Conservation (phyloP, 768 basidiomycete genomes). For the Pholiota microspora region DNA sequence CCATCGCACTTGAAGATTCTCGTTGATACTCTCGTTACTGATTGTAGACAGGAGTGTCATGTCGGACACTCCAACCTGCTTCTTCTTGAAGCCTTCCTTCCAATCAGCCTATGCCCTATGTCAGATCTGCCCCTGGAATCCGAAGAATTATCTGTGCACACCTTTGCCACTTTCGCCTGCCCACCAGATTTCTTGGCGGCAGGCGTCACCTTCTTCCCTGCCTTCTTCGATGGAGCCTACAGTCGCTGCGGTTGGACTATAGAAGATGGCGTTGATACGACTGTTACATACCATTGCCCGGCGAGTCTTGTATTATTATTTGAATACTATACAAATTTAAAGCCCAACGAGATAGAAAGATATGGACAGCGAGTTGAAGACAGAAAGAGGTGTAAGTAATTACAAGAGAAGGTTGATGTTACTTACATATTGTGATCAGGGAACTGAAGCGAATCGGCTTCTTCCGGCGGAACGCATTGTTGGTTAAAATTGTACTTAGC, state of each 20-base stretch:
- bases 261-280: background rate
- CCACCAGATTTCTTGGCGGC: constrained; percentile 62
- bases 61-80: constrained; percentile 95
- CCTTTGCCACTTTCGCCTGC: constrained; percentile 74
- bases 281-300: constrained; percentile 17
- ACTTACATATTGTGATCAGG: constrained; percentile 5
- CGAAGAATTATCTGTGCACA: constrained; percentile 24
- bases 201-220: constrained; percentile 75
- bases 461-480: constrained; percentile 8
- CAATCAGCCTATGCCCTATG: constrained; percentile 80
- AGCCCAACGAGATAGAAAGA: too few species aligned
- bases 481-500: too few species aligned
- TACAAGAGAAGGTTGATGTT: background rate
- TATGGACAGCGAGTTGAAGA: background rate
- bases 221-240: constrained; percentile 88
- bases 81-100: constrained; percentile 99
- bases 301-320: constrained; percentile 3
- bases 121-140: constrained; percentile 7
- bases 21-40: constrained; percentile 96
- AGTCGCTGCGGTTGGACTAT: constrained; percentile 7
- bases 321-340: background rate
- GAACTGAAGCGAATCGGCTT: constrained; percentile 11
- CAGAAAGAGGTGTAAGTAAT: background rate
- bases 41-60: constrained; percentile 98
- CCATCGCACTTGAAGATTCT: constrained; percentile 97